Conservation (phyloP, 2,329 filamentous ascomycete species). For the Dothiorella sarmentorum region DNA sequence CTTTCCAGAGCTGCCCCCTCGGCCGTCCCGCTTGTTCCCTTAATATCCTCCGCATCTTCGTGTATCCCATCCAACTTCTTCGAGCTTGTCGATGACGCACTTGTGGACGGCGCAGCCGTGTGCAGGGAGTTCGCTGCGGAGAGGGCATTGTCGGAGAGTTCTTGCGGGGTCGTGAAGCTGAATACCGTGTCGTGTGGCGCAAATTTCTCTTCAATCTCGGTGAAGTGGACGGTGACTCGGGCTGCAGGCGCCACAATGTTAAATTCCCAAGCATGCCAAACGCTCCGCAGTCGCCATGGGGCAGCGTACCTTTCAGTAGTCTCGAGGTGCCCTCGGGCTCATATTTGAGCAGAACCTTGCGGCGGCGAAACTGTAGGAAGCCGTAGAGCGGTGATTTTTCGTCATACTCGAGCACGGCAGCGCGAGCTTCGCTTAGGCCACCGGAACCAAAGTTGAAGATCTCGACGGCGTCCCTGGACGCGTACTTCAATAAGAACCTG, state of each 20-base stretch:
- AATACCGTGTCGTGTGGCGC: constrained; percentile 84
- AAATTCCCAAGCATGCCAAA: background rate
- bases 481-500: constrained; percentile 95
- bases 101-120: constrained; percentile 79
- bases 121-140: constrained; percentile 87
- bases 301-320: constrained; percentile 75
- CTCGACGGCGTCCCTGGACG: constrained; percentile 80
- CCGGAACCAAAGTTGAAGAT: constrained; percentile 73
- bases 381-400: constrained; percentile 89
- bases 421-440: constrained; percentile 79
- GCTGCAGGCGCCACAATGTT: constrained; percentile 50
- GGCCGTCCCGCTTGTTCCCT: background rate
- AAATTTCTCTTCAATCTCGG: constrained; percentile 63
- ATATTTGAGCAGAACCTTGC: constrained; percentile 90
- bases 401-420: constrained; percentile 71
- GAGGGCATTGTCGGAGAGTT: constrained; percentile 82
- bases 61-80: constrained; percentile 84
- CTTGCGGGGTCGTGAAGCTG: constrained; percentile 68
- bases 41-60: constrained; percentile 78
- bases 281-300: background rate
- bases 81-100: constrained; percentile 64
- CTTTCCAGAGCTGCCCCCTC: constrained; percentile 7
- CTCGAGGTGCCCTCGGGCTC: constrained; percentile 87
- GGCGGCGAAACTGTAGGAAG: constrained; percentile 81
- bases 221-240: constrained; percentile 70